Evolutionary conservation across 306 rosid genomes (phyloP), one percentile per base, ranked within the genome.

Genomic region (Prunus kanzakura): DNA sequence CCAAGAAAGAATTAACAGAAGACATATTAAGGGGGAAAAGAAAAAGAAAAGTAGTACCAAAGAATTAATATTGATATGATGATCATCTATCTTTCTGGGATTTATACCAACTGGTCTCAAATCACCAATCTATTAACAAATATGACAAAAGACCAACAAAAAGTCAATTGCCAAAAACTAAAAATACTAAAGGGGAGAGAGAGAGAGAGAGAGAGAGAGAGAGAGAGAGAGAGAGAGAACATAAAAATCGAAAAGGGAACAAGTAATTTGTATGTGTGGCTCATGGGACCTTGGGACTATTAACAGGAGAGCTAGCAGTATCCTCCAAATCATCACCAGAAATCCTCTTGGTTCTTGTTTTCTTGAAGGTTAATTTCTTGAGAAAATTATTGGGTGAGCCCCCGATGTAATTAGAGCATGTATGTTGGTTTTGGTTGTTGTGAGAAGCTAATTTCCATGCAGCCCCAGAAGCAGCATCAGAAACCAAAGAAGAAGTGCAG

Each of bases 281-380:
- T 63, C 22, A 56, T 66, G 23, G 49, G 69, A 95, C 98, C 97
- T 92, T 92, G 81, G 98, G 98, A 84, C 97, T 95, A 65, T 81
- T 95, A 56, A 88, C 87, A 4, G 97, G 97, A 30, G 98, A 95
- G 64, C 96, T 87, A 67, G 98, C 98, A 69, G 98, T 95, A 75
- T 95, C 98, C 72, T 92, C 98, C 76, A 95, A 87, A 76, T 89
- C 89, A 64, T 78, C 58, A 10, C 51, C 71, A 25, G 80, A 86
- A 65, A 89, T 69, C 18, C 60, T 79, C 56, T 83, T 72, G 77
- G 87, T 74, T 83, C 86, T 88, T 80, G 89, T 72, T 81, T 86
- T 88, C 87, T 86, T 94, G 87, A 85, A 87, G 71, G 38, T 71
- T 7, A 90, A 67, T 30, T 82, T 91, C 60, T 56, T 85, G 0